phyloP scores from a whole-genome alignment of 805 yeast genomes.

The Yarrowia sp. region DNA sequence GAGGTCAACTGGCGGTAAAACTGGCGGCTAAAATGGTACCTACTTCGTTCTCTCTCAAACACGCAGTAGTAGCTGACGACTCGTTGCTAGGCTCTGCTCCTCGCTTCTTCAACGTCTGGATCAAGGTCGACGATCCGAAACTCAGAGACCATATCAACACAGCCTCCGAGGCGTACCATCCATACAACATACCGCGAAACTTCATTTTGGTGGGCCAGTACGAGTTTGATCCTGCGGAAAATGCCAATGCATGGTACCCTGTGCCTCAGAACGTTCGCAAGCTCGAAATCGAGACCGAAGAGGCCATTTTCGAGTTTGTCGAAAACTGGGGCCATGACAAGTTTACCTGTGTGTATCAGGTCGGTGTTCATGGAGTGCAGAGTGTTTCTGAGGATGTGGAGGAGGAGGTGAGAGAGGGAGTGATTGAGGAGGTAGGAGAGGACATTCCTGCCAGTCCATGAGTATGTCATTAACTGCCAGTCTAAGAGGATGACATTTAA shows the following conservation, averaged over 20 bases:
- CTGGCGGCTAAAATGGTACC: conserved; percentile 31
- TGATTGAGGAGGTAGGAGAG: background rate
- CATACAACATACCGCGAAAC: conserved; percentile 20
- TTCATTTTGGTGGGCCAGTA: conserved; percentile 28
- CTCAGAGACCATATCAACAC: conserved; percentile 19
- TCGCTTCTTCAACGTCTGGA: conserved; percentile 34
- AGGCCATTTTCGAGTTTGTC: conserved; percentile 32
- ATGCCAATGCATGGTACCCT: background rate
- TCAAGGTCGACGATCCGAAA: conserved; percentile 29
- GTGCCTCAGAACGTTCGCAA: conserved; percentile 30
- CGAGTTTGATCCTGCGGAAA: background rate
- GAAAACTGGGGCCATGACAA: conserved; percentile 38
- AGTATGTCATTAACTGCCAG: too few species aligned
- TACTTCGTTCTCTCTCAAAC: conserved; percentile 34
- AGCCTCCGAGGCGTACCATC: background rate
- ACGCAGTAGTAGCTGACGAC: conserved; percentile 26
- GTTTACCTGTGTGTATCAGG: conserved; percentile 37
- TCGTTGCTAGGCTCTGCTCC: conserved; percentile 33
- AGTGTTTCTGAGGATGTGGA: background rate
- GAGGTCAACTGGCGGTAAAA: conserved; percentile 34
- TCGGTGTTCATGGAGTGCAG: conserved; percentile 24
- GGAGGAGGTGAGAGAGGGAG: background rate
- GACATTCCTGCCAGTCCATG: background rate
- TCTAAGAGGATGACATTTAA: too few species aligned
- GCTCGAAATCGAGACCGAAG: conserved; percentile 29